Percentiles rank a stretch among this genome's conserved stretches.
phyloP scores from a whole-genome alignment of 495 filamentous ascomycete species.

The Penicillium robsamsonii region DNA sequence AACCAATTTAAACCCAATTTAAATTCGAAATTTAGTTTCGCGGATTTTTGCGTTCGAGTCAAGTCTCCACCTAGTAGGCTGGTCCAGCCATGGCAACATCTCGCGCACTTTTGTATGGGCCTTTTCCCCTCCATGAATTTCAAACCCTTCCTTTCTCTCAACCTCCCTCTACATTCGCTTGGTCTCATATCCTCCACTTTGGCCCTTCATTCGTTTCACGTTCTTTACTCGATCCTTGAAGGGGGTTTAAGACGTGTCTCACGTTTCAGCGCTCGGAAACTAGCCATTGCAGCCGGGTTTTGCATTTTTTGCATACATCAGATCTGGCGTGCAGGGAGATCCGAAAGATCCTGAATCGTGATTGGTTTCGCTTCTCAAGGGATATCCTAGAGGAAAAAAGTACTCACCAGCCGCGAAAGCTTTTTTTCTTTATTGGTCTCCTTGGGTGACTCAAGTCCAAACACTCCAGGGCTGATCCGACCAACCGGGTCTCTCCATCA shows the following conservation, averaged over 20 bases:
- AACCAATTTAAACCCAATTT: neutral
- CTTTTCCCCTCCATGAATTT: neutral
- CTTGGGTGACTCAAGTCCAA: slow-evolving; percentile 15
- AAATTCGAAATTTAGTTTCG: neutral
- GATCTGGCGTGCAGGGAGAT: slow-evolving; percentile 16
- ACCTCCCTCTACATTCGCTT: slow-evolving; percentile 1
- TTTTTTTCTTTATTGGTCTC: slow-evolving; percentile 6
- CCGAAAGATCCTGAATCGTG: neutral
- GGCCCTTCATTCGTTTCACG: neutral
- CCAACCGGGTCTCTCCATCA: slow-evolving; percentile 2
- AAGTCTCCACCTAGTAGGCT: neutral
- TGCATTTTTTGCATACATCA: slow-evolving; percentile 12
- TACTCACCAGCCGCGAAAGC: slow-evolving; percentile 7
- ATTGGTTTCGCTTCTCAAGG: slow-evolving; percentile 10
- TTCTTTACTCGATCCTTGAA: slow-evolving; percentile 2
- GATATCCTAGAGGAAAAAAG: neutral
- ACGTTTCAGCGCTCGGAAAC: slow-evolving; percentile 9
- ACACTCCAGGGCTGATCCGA: neutral
- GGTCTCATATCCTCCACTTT: neutral
- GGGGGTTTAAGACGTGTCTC: slow-evolving; percentile 10
- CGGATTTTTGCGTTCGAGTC: neutral
- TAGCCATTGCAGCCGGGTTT: neutral
- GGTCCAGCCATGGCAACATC: neutral
- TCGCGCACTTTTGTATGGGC: slow-evolving; percentile 8
- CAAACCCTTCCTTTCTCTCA: neutral